Percentiles rank a stretch among this genome's conserved stretches.
phyloP scores from a whole-genome alignment of 495 filamentous ascomycete species.

The Xanthoparmelia taractica region DNA sequence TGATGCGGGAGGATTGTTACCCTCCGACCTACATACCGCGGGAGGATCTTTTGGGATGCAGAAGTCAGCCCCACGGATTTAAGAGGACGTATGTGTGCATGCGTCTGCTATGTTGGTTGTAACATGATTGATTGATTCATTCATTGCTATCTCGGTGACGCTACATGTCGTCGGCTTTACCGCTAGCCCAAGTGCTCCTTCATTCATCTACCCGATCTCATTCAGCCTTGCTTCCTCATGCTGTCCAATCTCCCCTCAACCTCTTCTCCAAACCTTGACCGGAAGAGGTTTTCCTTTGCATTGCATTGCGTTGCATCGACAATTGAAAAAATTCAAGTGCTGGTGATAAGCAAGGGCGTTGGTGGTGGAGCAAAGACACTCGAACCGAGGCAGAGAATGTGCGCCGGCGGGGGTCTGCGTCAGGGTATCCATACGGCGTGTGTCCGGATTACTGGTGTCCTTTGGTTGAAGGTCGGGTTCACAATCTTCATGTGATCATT shows the following conservation, averaged over 20 bases:
- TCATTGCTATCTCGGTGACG: neutral
- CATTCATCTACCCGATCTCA: no score
- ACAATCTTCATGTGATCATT: neutral
- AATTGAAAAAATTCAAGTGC: neutral
- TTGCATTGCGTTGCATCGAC: neutral
- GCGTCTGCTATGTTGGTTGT: no score
- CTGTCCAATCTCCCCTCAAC: neutral
- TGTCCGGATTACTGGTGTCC: constrained; percentile 1
- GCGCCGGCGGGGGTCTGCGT: neutral
- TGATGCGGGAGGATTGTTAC: no score
- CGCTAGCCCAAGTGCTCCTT: neutral
- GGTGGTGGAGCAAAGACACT: neutral
- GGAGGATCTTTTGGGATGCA: no score
- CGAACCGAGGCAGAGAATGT: neutral
- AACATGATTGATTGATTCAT: no score
- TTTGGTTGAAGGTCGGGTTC: neutral
- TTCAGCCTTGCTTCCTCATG: neutral
- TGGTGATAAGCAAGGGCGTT: neutral
- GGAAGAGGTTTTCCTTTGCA: neutral
- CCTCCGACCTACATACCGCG: no score
- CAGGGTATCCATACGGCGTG: constrained; percentile 1
- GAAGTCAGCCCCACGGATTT: no score
- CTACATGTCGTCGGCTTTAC: neutral
- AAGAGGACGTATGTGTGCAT: no score
- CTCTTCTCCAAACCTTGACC: neutral